Percentiles rank a stretch among this genome's conserved stretches.
These are phyloP conservation scores for Kingdonia uniflora DNA, from an alignment of 164 flowering plant genomes.

Conservation along the genomic window DNA sequence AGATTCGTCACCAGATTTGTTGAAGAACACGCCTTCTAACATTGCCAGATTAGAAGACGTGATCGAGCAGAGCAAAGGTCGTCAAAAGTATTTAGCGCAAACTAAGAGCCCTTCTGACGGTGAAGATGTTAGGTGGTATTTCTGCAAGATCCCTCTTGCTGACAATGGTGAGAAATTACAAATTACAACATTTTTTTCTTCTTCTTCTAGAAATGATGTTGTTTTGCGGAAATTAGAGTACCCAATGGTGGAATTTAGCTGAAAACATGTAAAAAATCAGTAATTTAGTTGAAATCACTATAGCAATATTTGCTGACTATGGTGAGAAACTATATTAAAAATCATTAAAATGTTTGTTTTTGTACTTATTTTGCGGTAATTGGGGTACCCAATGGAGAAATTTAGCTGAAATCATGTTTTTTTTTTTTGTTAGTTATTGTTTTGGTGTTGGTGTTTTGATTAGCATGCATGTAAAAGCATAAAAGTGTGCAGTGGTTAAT, in stretches of 20 bases:
- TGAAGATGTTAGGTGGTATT: conserved; percentile 86
- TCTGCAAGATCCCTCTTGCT: conserved; percentile 72
- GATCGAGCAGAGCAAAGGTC: conserved; percentile 63
- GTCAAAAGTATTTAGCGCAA: conserved; percentile 83
- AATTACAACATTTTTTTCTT: not conserved
- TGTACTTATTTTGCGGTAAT: too few species aligned
- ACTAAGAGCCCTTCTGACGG: conserved; percentile 91
- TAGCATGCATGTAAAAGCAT: not conserved
- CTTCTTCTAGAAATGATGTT: not conserved
- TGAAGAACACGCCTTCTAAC: conserved; percentile 87
- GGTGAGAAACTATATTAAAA: too few species aligned
- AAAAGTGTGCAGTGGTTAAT: not conserved
- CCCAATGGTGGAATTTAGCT: too few species aligned
- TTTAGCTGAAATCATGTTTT: too few species aligned
- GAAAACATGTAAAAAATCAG: too few species aligned
- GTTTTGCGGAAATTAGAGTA: too few species aligned
- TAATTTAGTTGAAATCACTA: too few species aligned
- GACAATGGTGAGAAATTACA: conserved; percentile 43
- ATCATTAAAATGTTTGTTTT: too few species aligned
- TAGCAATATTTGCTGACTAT: too few species aligned
- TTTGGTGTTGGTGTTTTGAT: too few species aligned
- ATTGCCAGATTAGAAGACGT: conserved; percentile 81
- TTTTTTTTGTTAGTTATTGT: too few species aligned
- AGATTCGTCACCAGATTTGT: conserved; percentile 47
- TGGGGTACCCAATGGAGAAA: too few species aligned